These are phyloP conservation scores for Ophiostoma ips DNA, from an alignment of 2,329 filamentous ascomycete species.

Conservation along the genomic window DNA sequence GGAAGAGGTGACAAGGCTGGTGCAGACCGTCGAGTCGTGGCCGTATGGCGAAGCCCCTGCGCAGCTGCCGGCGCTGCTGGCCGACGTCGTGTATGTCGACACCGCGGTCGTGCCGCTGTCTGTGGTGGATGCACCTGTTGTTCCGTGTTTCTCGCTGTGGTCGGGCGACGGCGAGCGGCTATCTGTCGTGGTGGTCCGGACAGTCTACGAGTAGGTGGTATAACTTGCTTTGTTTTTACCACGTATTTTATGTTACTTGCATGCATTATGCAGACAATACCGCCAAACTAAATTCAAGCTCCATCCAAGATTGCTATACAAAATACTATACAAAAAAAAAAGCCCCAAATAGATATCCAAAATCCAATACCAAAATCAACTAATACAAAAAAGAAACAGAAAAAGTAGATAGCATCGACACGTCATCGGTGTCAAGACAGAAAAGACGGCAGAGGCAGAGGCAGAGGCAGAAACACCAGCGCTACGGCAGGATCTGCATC, in stretches of 20 bases:
- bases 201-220: not conserved
- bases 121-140: constrained; percentile 15
- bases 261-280: too few species aligned
- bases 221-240: not conserved
- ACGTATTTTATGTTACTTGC: too few species aligned
- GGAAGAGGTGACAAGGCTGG: not conserved
- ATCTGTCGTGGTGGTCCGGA: constrained; percentile 21
- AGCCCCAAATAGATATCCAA: not conserved
- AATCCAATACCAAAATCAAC: not conserved
- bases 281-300: too few species aligned
- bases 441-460: not conserved
- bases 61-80: not conserved
- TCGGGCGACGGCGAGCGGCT: constrained; percentile 22
- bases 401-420: too few species aligned
- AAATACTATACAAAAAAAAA: not conserved
- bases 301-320: too few species aligned
- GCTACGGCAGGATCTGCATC: constrained; percentile 42
- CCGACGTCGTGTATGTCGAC: constrained; percentile 12
- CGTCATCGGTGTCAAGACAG: too few species aligned
- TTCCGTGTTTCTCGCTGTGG: constrained; percentile 32
- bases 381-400: not conserved
- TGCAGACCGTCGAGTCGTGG: constrained; percentile 5
- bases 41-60: not conserved
- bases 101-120: not conserved
- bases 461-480: too few species aligned